Evolutionary conservation across 2,329 filamentous ascomycete species (phyloP).

Genomic region (Cytospora leucostoma): DNA sequence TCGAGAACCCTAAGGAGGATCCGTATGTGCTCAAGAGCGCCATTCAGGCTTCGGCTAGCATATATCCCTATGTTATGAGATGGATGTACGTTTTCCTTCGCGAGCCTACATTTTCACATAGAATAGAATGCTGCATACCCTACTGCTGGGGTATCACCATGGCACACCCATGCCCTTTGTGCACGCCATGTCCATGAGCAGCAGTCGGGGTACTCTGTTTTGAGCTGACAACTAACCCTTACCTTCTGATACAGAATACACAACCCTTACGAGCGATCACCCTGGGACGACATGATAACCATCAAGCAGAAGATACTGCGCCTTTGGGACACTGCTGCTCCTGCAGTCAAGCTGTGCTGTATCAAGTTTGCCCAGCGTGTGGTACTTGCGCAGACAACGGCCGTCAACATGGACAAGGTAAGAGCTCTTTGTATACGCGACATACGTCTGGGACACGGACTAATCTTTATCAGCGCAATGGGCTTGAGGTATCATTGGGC

Average conservation of each 20-base stretch:
- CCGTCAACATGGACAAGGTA: slow-evolving; percentile 66
- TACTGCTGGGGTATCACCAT: slow-evolving; percentile 28
- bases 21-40: slow-evolving; percentile 78
- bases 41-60: slow-evolving; percentile 85
- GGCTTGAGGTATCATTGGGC: slow-evolving; percentile 82
- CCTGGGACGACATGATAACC: slow-evolving; percentile 84
- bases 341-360: slow-evolving; percentile 85
- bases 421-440: slow-evolving; percentile 42
- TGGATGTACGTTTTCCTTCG: slow-evolving; percentile 75
- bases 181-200: not conserved
- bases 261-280: slow-evolving; percentile 76
- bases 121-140: slow-evolving; percentile 29
- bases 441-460: not conserved
- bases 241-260: slow-evolving; percentile 66
- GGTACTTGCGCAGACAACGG: slow-evolving; percentile 88
- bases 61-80: slow-evolving; percentile 88
- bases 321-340: slow-evolving; percentile 79
- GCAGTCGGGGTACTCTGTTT: not conserved
- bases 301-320: slow-evolving; percentile 89
- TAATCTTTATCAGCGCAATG: slow-evolving; percentile 57
- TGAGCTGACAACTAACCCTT: slow-evolving; percentile 11
- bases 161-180: slow-evolving; percentile 33
- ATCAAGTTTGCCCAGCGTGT: slow-evolving; percentile 97
- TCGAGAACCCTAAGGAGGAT: slow-evolving; percentile 76
- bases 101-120: not conserved